Evolutionary conservation across 495 filamentous ascomycete species (phyloP).

Genomic region (Tuber indicum): DNA sequence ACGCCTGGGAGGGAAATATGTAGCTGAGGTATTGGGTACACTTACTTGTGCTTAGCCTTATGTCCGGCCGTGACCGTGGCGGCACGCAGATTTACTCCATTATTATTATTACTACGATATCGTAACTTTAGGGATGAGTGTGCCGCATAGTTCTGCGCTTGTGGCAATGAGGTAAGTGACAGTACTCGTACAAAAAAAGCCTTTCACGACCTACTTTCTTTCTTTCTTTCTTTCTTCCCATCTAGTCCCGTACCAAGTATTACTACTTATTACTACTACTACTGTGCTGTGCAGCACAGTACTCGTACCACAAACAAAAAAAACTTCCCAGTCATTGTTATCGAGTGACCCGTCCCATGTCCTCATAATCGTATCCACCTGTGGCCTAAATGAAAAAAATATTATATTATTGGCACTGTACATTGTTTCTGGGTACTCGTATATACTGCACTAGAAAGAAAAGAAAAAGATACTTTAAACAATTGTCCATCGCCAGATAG

Average conservation of each 20-base stretch:
- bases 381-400: background rate
- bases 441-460: background rate
- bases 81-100: background rate
- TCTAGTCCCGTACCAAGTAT: no score
- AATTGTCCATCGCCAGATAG: background rate
- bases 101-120: background rate
- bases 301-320: background rate
- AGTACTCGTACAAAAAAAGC: no score
- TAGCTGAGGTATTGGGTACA: background rate
- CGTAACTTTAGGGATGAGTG: no score
- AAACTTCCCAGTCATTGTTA: background rate
- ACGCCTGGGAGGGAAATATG: background rate
- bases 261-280: background rate
- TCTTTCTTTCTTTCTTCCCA: no score
- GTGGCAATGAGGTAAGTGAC: no score
- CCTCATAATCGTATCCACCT: background rate
- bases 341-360: background rate
- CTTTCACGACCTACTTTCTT: no score
- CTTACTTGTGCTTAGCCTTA: background rate
- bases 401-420: constrained; percentile 1
- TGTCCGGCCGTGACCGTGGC: background rate
- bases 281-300: background rate
- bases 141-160: no score
- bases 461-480: background rate
- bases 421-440: no score